Conservation (phyloP, 2,329 filamentous ascomycete species). For the Diaporthe sp. region DNA sequence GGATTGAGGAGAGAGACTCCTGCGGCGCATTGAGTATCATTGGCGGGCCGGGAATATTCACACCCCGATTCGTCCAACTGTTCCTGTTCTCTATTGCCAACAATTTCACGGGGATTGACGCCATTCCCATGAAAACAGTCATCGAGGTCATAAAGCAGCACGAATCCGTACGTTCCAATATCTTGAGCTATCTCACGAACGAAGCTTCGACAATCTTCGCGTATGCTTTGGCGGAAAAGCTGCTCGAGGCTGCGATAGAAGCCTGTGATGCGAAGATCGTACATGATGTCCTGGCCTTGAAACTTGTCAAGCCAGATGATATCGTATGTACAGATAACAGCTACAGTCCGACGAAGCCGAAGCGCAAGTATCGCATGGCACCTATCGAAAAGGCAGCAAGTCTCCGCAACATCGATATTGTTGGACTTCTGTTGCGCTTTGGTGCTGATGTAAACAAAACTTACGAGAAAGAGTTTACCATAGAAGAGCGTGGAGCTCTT, state of each 20-base stretch:
- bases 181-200: not conserved
- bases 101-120: not conserved
- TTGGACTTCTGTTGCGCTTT: not conserved
- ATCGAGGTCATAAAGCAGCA: not conserved
- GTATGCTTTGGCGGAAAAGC: not conserved
- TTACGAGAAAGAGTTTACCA: no score
- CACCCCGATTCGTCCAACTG: not conserved
- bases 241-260: not conserved
- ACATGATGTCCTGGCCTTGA: not conserved
- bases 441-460: constrained; percentile 3
- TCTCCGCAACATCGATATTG: not conserved
- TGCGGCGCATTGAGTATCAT: not conserved
- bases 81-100: not conserved
- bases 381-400: not conserved
- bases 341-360: not conserved
- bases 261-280: not conserved
- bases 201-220: no score
- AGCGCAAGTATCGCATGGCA: not conserved
- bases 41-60: not conserved
- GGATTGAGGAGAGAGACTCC: not conserved
- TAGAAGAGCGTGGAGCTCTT: no score
- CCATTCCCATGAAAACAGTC: not conserved
- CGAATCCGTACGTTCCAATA: not conserved
- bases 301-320: not conserved
- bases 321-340: not conserved